Evolutionary conservation across 768 basidiomycete genomes (phyloP), one percentile per base, ranked within the genome.

Genomic region (Mycena haematopus): DNA sequence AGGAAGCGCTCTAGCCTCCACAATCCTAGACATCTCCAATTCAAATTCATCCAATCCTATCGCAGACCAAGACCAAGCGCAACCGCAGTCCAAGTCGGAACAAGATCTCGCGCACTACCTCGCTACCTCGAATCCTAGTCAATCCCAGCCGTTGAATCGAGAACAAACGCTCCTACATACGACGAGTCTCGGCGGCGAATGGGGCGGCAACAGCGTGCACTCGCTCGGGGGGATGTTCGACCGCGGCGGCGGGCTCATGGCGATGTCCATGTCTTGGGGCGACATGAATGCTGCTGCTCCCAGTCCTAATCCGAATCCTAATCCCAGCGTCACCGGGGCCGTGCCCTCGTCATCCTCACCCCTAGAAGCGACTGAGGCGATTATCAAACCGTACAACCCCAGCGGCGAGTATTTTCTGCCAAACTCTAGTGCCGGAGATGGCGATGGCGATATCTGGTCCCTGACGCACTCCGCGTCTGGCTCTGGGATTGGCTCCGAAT

Each of bases 21-120:
- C 66, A 11, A 22, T 67, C 29, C 62, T 67, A 52, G 66, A 67
- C 44, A 50, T 67, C 46, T 38, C 58, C 7, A 15, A 51, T 27
- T 46, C 62, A 17, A 29, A 6, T 19, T 19, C 52, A 44, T 62
- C 61, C 50, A 40, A 47, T 35, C 60, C 53, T 27, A 24, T 17
- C 31, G 51, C 49, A 9, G 50, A 60, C 40, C 49, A 56, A 33
- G 49, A 10, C 6, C 22, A 22, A 14, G 44, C 17, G 8, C 54
- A 58, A 31, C 62, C 58, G 19, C 65, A 58, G 21, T 60, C 66
- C 22, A 67, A 67, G 46, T 67, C 66, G 29, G 66, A 67, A 10
- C 62, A 63, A 59, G 66, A 67, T 35, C 66, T 67, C 52, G 62
- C 62, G 2, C 58, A 54, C 27, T 67, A 67, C 38, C 65, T 67